phyloP scores from a whole-genome alignment of 257 asterid genomes.

The Coffea canephora region DNA sequence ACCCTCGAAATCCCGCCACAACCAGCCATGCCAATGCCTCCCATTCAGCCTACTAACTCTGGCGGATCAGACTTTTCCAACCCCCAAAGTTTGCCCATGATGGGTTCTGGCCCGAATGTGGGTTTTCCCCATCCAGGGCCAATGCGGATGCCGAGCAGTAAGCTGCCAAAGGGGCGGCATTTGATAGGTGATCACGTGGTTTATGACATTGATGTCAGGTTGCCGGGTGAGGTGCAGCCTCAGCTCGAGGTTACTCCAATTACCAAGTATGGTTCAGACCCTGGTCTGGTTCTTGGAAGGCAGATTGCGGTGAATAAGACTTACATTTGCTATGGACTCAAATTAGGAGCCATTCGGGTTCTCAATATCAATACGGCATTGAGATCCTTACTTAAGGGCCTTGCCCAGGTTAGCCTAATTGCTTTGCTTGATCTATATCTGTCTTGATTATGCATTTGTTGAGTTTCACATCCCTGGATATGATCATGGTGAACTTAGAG shows the following conservation, averaged over 20 bases:
- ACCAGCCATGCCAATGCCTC: slow-evolving; percentile 36
- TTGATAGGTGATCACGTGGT: slow-evolving; percentile 59
- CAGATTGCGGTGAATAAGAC: slow-evolving; percentile 96
- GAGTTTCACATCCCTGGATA: too few relatives aligned
- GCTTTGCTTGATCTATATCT: neutral
- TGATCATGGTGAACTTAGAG: neutral
- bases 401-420: slow-evolving; percentile 62
- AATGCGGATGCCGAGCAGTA: slow-evolving; percentile 82
- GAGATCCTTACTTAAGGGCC: slow-evolving; percentile 94
- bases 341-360: slow-evolving; percentile 84
- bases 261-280: slow-evolving; percentile 91
- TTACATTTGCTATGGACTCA: slow-evolving; percentile 88
- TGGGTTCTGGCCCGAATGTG: slow-evolving; percentile 42
- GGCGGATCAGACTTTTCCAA: slow-evolving; percentile 57
- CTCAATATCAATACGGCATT: slow-evolving; percentile 91
- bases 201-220: slow-evolving; percentile 76
- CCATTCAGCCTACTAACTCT: slow-evolving; percentile 57
- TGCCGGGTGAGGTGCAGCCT: slow-evolving; percentile 92
- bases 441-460: neutral
- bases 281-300: slow-evolving; percentile 88
- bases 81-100: slow-evolving; percentile 30
- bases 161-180: slow-evolving; percentile 92
- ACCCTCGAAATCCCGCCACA: slow-evolving; percentile 42
- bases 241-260: slow-evolving; percentile 99
- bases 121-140: slow-evolving; percentile 48